Evolutionary conservation across 78 protist species (phyloP).

Genomic region (Chrysochromulina parva): DNA sequence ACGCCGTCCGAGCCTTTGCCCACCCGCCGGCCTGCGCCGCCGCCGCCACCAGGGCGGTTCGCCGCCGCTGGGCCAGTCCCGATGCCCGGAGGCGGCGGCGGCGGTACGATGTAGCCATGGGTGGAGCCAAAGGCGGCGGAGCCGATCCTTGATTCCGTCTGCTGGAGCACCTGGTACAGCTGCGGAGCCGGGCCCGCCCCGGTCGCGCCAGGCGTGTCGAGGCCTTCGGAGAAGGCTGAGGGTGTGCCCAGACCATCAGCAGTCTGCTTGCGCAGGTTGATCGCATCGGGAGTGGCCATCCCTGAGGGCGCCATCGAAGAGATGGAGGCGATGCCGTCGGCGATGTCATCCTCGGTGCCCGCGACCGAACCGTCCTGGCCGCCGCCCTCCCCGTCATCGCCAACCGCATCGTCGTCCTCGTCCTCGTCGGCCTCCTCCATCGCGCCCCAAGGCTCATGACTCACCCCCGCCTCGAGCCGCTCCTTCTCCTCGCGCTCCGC

Average conservation of each 20-base stretch:
- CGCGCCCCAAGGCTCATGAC: constrained; percentile 73
- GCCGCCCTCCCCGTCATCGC: constrained; percentile 63
- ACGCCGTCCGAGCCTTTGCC: neutral
- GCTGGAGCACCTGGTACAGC: constrained; percentile 32
- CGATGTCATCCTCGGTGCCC: neutral
- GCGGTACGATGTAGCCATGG: constrained; percentile 24
- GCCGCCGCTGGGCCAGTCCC: neutral
- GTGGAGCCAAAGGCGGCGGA: constrained; percentile 9
- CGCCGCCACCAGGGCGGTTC: no score
- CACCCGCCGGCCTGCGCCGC: neutral
- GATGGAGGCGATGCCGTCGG: constrained; percentile 26
- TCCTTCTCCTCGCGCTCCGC: neutral
- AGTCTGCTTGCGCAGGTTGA: constrained; percentile 34
- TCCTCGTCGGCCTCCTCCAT: constrained; percentile 67
- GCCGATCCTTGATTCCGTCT: constrained; percentile 8
- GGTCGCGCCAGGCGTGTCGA: constrained; percentile 38
- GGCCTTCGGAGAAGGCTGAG: neutral
- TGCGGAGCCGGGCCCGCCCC: neutral
- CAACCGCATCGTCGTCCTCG: constrained; percentile 68
- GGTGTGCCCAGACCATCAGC: neutral
- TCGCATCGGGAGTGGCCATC: constrained; percentile 61
- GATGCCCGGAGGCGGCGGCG: neutral
- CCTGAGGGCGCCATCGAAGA: constrained; percentile 56
- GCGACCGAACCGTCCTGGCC: constrained; percentile 16
- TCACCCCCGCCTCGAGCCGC: constrained; percentile 41